Percentiles rank a stretch among this genome's conserved stretches.
These are phyloP conservation scores for Noccaea bulbosa DNA, from an alignment of 345 rosid genomes.

Conservation along the genomic window DNA sequence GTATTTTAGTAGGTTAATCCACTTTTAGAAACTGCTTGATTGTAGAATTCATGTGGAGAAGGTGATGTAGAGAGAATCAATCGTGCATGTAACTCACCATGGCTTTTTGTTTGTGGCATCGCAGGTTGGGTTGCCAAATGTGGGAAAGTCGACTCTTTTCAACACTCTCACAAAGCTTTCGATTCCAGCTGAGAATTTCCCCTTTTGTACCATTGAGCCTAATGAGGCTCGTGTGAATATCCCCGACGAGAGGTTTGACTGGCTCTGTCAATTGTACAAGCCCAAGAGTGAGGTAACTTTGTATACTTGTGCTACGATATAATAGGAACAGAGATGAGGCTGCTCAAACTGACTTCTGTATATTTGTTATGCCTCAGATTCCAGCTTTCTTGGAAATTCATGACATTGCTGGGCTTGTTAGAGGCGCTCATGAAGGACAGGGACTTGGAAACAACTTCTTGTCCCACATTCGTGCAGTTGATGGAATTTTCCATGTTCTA, in stretches of 20 bases:
- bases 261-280: conserved; percentile 85
- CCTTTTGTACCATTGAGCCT: conserved; percentile 96
- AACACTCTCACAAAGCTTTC: conserved; percentile 92
- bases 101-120: conserved; percentile 3
- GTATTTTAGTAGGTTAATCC: not conserved
- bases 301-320: not conserved
- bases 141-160: conserved; percentile 96
- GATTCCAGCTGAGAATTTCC: conserved; percentile 98
- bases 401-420: conserved; percentile 95
- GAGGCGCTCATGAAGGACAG: conserved; percentile 96
- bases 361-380: conserved; percentile 51
- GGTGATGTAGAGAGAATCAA: conserved; percentile 9
- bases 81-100: not conserved
- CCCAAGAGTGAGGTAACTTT: conserved; percentile 81
- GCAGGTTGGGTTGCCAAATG: conserved; percentile 97
- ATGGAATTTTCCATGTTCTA: conserved; percentile 96
- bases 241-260: conserved; percentile 92
- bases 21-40: conserved; percentile 16
- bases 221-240: conserved; percentile 91
- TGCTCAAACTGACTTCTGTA: not conserved
- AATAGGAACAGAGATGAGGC: no score
- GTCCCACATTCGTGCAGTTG: conserved; percentile 98
- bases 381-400: conserved; percentile 95
- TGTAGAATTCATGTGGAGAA: not conserved
- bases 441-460: conserved; percentile 96